These are phyloP conservation scores for Acanthamoeba pearcei DNA, from an alignment of 208 protist genomes.

Conservation along the genomic window DNA sequence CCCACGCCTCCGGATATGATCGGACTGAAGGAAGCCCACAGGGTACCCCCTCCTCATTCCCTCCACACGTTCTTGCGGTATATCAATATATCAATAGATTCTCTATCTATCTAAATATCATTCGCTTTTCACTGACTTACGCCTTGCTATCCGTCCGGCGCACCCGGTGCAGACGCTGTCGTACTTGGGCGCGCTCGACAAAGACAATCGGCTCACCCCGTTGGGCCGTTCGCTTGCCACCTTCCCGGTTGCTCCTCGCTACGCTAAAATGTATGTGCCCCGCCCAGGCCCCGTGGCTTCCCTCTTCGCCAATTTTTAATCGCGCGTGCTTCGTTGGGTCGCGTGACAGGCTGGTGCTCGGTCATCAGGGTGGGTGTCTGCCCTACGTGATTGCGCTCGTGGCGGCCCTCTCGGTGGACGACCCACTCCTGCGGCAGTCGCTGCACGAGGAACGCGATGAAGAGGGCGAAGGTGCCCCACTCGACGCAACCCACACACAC, in stretches of 20 bases:
- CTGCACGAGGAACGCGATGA: neutral
- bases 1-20: slow-evolving; percentile 86
- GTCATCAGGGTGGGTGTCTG: slow-evolving; percentile 80
- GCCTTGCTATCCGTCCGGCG: neutral
- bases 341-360: slow-evolving; percentile 79
- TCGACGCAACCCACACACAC: no score
- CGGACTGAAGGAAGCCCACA: slow-evolving; percentile 74
- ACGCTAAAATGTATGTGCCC: slow-evolving; percentile 88
- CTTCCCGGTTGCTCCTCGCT: slow-evolving; percentile 91
- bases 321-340: no score
- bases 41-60: neutral
- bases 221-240: slow-evolving; percentile 80
- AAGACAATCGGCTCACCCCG: slow-evolving; percentile 79
- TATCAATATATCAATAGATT: neutral
- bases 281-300: neutral
- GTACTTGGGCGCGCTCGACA: slow-evolving; percentile 86
- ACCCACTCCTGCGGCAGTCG: slow-evolving; percentile 77
- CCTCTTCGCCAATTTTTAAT: neutral
- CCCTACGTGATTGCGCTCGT: slow-evolving; percentile 85
- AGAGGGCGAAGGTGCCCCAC: neutral
- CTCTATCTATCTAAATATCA: neutral
- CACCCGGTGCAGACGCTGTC: slow-evolving; percentile 13
- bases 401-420: slow-evolving; percentile 83
- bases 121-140: neutral
- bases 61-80: no score